A percentile compares a stretch with the other conserved stretches of the same genome.
phyloP scores from a whole-genome alignment of 805 yeast genomes.

The Zygotorulaspora chibaensis region DNA sequence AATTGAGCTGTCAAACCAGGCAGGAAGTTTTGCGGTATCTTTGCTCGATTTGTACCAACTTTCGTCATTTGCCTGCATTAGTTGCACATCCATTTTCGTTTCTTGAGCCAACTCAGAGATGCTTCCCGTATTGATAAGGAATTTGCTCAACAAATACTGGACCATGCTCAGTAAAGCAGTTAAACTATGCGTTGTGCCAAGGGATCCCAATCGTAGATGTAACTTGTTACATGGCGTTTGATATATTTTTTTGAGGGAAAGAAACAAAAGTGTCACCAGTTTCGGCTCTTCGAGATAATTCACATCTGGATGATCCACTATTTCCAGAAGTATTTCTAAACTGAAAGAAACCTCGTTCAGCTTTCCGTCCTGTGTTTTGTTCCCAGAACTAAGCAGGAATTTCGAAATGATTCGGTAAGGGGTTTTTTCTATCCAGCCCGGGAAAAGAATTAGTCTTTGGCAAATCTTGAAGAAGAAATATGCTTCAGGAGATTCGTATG shows the following conservation, averaged over 20 bases:
- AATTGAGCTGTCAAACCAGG: slow-evolving; percentile 24
- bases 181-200: slow-evolving; percentile 28
- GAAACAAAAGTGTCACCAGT: slow-evolving; percentile 17
- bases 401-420: slow-evolving; percentile 8
- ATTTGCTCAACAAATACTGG: slow-evolving; percentile 25
- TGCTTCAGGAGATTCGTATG: slow-evolving; percentile 4
- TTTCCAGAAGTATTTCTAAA: slow-evolving; percentile 30
- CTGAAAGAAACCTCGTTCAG: slow-evolving; percentile 13
- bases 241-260: slow-evolving; percentile 18
- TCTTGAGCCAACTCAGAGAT: slow-evolving; percentile 6
- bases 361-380: neutral
- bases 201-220: slow-evolving; percentile 19
- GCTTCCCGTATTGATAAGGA: slow-evolving; percentile 18
- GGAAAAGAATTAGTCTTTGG: slow-evolving; percentile 13
- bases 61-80: slow-evolving; percentile 5
- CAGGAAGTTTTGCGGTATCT: slow-evolving; percentile 15
- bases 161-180: slow-evolving; percentile 23
- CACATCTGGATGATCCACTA: slow-evolving; percentile 33
- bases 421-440: slow-evolving; percentile 10
- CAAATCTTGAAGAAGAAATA: slow-evolving; percentile 17
- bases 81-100: slow-evolving; percentile 3
- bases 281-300: slow-evolving; percentile 25
- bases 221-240: slow-evolving; percentile 12
- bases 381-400: slow-evolving; percentile 1
- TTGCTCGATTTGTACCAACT: slow-evolving; percentile 13